A percentile compares a stretch with the other conserved stretches of the same genome.
Conservation (phyloP, 2,329 filamentous ascomycete species). For the Penicillium sp. region DNA sequence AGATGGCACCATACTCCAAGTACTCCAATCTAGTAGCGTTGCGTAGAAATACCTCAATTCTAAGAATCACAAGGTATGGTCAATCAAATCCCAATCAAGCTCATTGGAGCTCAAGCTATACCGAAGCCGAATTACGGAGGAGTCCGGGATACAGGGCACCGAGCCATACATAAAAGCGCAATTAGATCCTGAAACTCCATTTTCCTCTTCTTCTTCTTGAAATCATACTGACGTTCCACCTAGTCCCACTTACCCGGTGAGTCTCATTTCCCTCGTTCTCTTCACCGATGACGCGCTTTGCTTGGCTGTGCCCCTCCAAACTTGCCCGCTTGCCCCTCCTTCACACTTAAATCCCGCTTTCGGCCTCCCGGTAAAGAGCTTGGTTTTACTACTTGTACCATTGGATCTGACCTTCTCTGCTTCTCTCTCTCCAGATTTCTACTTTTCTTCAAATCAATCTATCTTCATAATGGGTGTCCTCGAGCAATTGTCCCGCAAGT, state of each 20-base stretch:
- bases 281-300: constrained; percentile 26
- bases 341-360: constrained; percentile 27
- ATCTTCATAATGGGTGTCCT: constrained; percentile 45
- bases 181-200: constrained; percentile 11
- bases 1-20: no score
- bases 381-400: constrained; percentile 7
- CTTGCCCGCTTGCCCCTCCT: constrained; percentile 18
- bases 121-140: constrained; percentile 11
- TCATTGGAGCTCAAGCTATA: no score
- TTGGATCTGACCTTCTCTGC: constrained; percentile 9
- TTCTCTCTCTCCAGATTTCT: constrained; percentile 9
- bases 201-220: constrained; percentile 16
- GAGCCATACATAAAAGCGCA: constrained; percentile 6
- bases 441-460: background rate
- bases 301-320: constrained; percentile 20
- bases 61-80: no score
- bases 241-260: constrained; percentile 41
- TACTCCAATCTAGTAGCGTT: no score
- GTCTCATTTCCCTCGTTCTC: constrained; percentile 14
- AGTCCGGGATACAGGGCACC: constrained; percentile 12
- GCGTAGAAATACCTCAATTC: no score
- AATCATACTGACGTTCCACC: constrained; percentile 37
- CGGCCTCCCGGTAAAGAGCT: constrained; percentile 24
- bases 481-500: constrained; percentile 64
- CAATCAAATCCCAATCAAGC: no score